These are phyloP conservation scores for Centrapalus pauciflorus DNA, from an alignment of 129 eudicot genomes.

Conservation along the genomic window DNA sequence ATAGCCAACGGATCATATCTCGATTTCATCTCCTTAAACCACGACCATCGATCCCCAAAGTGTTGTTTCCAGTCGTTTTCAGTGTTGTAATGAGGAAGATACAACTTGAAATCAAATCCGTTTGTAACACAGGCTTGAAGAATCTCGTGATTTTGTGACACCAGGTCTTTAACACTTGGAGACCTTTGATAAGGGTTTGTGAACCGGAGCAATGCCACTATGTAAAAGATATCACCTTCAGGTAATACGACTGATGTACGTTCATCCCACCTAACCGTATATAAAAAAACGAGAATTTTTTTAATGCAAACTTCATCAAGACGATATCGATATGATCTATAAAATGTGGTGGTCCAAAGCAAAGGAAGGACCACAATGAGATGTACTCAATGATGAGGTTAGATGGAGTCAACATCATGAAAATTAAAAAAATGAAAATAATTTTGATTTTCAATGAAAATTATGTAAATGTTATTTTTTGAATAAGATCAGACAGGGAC, in stretches of 20 bases:
- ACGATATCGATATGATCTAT: conserved; percentile 16
- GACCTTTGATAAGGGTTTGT: conserved; percentile 50
- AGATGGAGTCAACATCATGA: conserved; percentile 21
- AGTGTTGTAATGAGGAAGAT: conserved; percentile 53
- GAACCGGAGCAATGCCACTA: conserved; percentile 70
- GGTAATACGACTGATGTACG: conserved; percentile 63
- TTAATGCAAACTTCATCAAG: no score
- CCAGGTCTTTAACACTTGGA: conserved; percentile 38
- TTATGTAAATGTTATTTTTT: not conserved
- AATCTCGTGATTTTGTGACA: conserved; percentile 55
- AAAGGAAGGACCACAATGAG: conserved; percentile 30
- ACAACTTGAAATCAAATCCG: conserved; percentile 59
- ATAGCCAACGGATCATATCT: conserved; percentile 67
- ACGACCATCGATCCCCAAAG: conserved; percentile 65
- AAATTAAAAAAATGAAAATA: conserved; percentile 12
- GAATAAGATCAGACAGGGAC: conserved; percentile 20
- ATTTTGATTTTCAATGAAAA: conserved; percentile 1
- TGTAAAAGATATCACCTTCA: conserved; percentile 65
- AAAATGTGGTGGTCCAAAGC: conserved; percentile 24
- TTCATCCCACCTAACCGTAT: conserved; percentile 62
- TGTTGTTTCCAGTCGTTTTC: conserved; percentile 63
- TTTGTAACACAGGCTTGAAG: conserved; percentile 35
- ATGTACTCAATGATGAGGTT: conserved; percentile 30
- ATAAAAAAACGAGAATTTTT: conserved; percentile 3
- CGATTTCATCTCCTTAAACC: conserved; percentile 56